Percentiles rank a stretch among this genome's conserved stretches.
Evolutionary conservation across 169 alveolate species (phyloP).

Genomic region (Hammondia hammondi): DNA sequence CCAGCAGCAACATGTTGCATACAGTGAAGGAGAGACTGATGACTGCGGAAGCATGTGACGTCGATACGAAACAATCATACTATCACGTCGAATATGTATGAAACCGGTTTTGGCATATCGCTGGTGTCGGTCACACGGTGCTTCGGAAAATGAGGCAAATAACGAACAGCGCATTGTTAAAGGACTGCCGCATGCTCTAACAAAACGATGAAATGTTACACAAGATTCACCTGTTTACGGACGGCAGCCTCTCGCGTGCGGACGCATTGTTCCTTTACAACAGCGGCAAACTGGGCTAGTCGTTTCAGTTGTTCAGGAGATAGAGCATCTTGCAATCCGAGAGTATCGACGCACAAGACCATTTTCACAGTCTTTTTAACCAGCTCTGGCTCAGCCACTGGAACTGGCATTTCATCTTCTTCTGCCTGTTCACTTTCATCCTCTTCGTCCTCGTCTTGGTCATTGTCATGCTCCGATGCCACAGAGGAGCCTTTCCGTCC

Average conservation of each 20-base stretch:
- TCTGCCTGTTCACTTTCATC: background rate
- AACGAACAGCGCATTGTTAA: no score
- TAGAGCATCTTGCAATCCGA: background rate
- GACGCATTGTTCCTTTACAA: background rate
- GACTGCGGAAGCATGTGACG: no score
- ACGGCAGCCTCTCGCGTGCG: conserved; percentile 30
- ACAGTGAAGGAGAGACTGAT: no score
- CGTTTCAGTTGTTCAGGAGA: background rate
- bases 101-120: no score
- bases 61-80: no score
- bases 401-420: background rate
- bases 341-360: conserved; percentile 33
- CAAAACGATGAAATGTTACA: background rate
- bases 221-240: background rate
- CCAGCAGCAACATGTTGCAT: no score
- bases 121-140: no score
- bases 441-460: background rate
- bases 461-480: background rate
- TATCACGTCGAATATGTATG: no score
- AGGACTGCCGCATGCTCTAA: no score
- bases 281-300: background rate
- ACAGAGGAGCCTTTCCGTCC: background rate
- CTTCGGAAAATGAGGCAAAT: no score
- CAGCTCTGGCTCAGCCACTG: background rate
- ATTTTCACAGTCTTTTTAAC: background rate